Base-by-base conservation (phyloP, 2,329 filamentous ascomycete genomes). In the Ustulina deusta region DNA sequence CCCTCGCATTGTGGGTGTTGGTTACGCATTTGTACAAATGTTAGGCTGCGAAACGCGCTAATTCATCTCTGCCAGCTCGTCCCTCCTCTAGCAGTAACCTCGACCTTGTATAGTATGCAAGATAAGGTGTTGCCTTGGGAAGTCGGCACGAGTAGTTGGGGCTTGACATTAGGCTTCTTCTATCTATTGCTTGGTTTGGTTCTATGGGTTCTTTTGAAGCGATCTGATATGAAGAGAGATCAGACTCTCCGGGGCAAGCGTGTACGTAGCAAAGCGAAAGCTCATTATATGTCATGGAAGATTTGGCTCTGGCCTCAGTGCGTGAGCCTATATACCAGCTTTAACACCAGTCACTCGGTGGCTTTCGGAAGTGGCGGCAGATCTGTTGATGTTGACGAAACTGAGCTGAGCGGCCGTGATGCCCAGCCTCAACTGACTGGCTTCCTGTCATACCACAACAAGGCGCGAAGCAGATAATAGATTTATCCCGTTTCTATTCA, bases 91-190 rank as follows among this genome's bases (percentile, higher is more conserved):
- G 15, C 59, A 4, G 59, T 67, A 20, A 38, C 63, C 20, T 60
- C 65, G 13, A 46, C 65, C 34, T 58, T 63, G 22, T 58, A 59
- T 61, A 67, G 59, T 46, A 63, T 63, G 54, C 15, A 64, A 46
- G 52, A 59, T 32, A 27, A 54, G 9, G 61, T 57, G 22, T 38
- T 64, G 11, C 36, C 61, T 2, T 52, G 54, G 42, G 15, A 32
- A 44, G 27, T 25, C 20, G 48, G n/a, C 6, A 51, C 56, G 10
- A 27, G 29, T 38, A 56, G 32, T 20, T 67, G 65, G 65, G 44
- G 34, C 7, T 13, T 67, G 5, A 67, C 65, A 17, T 58, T 61
- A 6, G 34, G 25, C 6, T 20, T 55, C 13, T 25, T 67, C 20
- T 62, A 59, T 40, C 5, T 59, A 3, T n/a, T 60, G 3, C 54